Evolutionary conservation across 148 eudicot genomes (phyloP), one percentile per base, ranked within the genome.

Genomic region (Rhododendron vialii): DNA sequence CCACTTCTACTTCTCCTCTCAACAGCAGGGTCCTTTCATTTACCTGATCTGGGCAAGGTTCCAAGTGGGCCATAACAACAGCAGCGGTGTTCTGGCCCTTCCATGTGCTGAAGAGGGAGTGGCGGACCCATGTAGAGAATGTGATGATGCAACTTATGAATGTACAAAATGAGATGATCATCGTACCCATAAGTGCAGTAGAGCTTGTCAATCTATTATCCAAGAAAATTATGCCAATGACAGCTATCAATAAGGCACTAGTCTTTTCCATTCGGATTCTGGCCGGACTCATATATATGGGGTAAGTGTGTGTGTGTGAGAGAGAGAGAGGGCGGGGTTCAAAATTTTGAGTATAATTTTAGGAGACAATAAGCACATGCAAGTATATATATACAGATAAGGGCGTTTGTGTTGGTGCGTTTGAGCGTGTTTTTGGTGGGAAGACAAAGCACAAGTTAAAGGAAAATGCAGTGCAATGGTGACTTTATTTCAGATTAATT

Each of bases 1-100:
- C 91, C 53, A 88, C 30, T 22, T 86, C 88, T 11, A 90, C 80
- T 22, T 93, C 92, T 22, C 51, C 84, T 48, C 81, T 74, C 14
- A 57, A 5, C 2, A 41, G 41, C 5, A 26, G 3, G 18, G 57
- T 57, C 14, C 11, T 45, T 78, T 38, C 78, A 48, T 73, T 36
- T 14, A 2, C 55, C n/a, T 48, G 63, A 38, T 13, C 82, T 35
- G 74, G 26, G 82, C 48, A 7, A 53, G 86, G 51, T 55, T 84
- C 41, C 20, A 41, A 20, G 50, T 6, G 17, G n/a, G 43, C 6
- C 28, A 7, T 10, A 24, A 24, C 30, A 50, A 13, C 12, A 2
- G 36, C 20, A 6, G 3, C 0, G n/a, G 53, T 48, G 55, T 77
- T 41, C 15, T 57, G 7, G 15, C 12, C 53, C 7, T 75, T 78